Evolutionary conservation across 1,139 yeast genomes (phyloP), one percentile per base, ranked within the genome.

Genomic region (Kluyveromyces sp.): DNA sequence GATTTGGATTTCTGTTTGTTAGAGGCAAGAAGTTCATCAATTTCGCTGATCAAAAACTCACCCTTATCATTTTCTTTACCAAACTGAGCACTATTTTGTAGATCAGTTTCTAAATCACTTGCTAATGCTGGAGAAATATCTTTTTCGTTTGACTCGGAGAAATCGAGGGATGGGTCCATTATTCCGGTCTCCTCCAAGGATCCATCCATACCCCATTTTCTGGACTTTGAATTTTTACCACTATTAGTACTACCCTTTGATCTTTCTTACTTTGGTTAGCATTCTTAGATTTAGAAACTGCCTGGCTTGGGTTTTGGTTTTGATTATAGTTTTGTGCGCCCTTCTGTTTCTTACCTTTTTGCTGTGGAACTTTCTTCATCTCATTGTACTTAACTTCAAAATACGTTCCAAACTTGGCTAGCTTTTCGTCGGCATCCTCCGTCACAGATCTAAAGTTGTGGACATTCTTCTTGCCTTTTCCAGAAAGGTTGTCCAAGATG

Each of bases 201-300:
- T 7, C 84, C 83, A 56, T 77, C 78, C 28, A 64, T 64, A 8
- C 69, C 71, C 74, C 74, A 69, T 52, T 63, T 69, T 55, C 73
- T 65, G 4, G 60, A 53, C 45, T 64, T 60, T 43, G 28, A 50
- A 51, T 40, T 43, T 43, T 34, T 43, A 37, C 37, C 45, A 45
- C 47, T 41, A 3, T 43, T 49, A 34, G 47, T 45, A 26, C 45
- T 34, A 30, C 50, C 52, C 4, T 43, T 39, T 25, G 54, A 27
- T 21, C 31, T 25, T 37, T 37, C 29, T 32, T 46, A 49, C 36
- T 39, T 41, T 34, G 32, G 15, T 33, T 38, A n/a, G 29, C 30
- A 8, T 37, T 37, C 8, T 21, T 21, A n/a, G 35, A 15, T 15
- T 15, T 26, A 25, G 36, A 7, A 3, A 47, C 37, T n/a, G 40